A percentile compares a stretch with the other conserved stretches of the same genome.
phyloP scores from a whole-genome alignment of 2,329 filamentous ascomycete species.

The Penicillium brevicompactum region DNA sequence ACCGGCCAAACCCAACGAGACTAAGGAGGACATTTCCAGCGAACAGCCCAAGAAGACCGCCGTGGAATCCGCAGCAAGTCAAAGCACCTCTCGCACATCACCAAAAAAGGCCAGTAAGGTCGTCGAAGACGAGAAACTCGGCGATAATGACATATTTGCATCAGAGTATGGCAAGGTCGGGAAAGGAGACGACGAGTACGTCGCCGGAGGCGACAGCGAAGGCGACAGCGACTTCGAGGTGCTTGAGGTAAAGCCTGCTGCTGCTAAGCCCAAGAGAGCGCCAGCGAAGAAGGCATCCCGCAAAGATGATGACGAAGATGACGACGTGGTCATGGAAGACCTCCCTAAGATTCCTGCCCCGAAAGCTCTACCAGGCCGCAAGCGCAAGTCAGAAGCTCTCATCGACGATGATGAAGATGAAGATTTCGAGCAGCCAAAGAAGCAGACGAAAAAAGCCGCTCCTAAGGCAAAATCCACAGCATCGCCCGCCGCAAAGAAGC shows the following conservation, averaged over 20 bases:
- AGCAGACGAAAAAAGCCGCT: conserved; percentile 60
- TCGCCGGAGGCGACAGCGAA: conserved; percentile 58
- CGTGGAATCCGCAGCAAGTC: conserved; percentile 21
- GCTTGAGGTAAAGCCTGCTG: conserved; percentile 62
- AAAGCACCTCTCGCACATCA: conserved; percentile 7
- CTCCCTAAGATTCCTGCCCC: conserved; percentile 45
- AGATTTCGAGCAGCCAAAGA: conserved; percentile 49
- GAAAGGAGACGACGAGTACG: conserved; percentile 68
- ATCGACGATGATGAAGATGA: conserved; percentile 56
- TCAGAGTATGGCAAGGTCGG: conserved; percentile 67
- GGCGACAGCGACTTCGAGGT: conserved; percentile 67
- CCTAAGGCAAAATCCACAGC: conserved; percentile 35
- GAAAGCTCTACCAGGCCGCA: conserved; percentile 47
- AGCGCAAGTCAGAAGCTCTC: conserved; percentile 60
- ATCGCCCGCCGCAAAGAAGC: conserved; percentile 43
- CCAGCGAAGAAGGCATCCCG: conserved; percentile 35
- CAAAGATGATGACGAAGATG: conserved; percentile 45
- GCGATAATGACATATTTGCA: conserved; percentile 81
- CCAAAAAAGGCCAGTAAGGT: conserved; percentile 38
- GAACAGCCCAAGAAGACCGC: conserved; percentile 17
- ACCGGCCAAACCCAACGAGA: conserved; percentile 1
- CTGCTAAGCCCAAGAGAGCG: conserved; percentile 49
- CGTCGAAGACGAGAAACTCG: conserved; percentile 68
- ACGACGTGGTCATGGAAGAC: conserved; percentile 59
- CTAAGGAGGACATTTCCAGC: conserved; percentile 21